phyloP scores from a whole-genome alignment of 2,329 filamentous ascomycete species.

The Aspergillus calidoustus region DNA sequence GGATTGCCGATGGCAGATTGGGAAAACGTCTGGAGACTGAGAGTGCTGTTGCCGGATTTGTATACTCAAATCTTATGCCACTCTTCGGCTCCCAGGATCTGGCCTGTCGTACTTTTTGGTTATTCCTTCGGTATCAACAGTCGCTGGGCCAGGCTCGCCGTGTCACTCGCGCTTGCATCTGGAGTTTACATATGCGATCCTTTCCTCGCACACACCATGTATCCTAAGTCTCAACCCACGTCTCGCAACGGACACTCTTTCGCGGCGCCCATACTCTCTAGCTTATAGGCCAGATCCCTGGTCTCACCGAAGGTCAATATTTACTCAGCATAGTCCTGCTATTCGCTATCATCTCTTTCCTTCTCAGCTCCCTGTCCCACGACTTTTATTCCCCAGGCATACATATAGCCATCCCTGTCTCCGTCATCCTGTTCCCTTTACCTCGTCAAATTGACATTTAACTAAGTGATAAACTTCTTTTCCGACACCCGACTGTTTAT shows the following conservation, averaged over 20 bases:
- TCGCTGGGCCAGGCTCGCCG: slow-evolving; percentile 13
- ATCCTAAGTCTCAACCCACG: slow-evolving; percentile 18
- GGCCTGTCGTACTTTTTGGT: slow-evolving; percentile 6
- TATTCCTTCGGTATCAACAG: not conserved
- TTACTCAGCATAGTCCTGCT: slow-evolving; percentile 1
- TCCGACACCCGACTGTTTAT: not conserved
- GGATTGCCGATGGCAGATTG: not conserved
- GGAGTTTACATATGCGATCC: slow-evolving; percentile 19
- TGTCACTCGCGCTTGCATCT: slow-evolving; percentile 19
- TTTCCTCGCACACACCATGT: slow-evolving; percentile 23
- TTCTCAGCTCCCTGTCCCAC: slow-evolving; percentile 4
- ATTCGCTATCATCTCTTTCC: not conserved
- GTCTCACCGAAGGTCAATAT: slow-evolving; percentile 4
- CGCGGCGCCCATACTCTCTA: slow-evolving; percentile 16
- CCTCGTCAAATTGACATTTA: not conserved
- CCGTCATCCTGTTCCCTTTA: not conserved
- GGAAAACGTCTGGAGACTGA: not conserved
- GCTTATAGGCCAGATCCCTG: slow-evolving; percentile 20
- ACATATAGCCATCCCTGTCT: slow-evolving; percentile 6
- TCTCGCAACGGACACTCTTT: slow-evolving; percentile 16
- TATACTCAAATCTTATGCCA: not conserved
- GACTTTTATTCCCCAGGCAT: slow-evolving; percentile 8
- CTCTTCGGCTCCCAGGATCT: not conserved
- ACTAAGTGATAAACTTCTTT: not conserved
- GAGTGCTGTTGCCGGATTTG: not conserved